Evolutionary conservation across 106 monocot species (phyloP).

Genomic region (Agapanthus africanus): DNA sequence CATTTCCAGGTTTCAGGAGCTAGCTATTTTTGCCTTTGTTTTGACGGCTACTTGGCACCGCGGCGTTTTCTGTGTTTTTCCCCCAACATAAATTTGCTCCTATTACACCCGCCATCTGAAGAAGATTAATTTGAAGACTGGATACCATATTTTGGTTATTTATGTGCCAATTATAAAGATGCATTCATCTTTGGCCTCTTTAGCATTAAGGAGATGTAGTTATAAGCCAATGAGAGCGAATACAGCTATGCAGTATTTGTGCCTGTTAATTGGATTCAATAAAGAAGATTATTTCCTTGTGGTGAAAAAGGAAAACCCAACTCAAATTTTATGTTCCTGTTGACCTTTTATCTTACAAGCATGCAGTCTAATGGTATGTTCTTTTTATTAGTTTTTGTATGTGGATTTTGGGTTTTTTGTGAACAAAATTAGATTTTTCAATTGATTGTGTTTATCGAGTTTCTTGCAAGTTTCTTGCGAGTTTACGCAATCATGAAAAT

Average conservation of each 20-base stretch:
- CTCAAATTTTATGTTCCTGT: too few species aligned
- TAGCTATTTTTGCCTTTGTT: background rate
- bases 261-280: background rate
- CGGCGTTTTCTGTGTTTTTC: background rate
- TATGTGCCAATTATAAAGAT: background rate
- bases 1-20: background rate
- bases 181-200: background rate
- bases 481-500: too few species aligned
- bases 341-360: too few species aligned
- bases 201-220: too few species aligned
- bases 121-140: background rate
- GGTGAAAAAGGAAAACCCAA: too few species aligned
- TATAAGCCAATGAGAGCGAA: background rate
- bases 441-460: too few species aligned
- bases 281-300: too few species aligned
- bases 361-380: too few species aligned
- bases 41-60: background rate
- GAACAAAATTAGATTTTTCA: too few species aligned
- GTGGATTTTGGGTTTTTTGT: too few species aligned
- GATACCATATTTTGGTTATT: background rate
- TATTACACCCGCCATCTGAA: background rate
- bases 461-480: too few species aligned
- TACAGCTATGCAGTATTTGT: background rate
- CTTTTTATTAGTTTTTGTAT: too few species aligned
- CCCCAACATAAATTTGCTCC: background rate